These are phyloP conservation scores for Xylaria flabelliformis DNA, from an alignment of 495 filamentous ascomycete genomes.

Conservation along the genomic window DNA sequence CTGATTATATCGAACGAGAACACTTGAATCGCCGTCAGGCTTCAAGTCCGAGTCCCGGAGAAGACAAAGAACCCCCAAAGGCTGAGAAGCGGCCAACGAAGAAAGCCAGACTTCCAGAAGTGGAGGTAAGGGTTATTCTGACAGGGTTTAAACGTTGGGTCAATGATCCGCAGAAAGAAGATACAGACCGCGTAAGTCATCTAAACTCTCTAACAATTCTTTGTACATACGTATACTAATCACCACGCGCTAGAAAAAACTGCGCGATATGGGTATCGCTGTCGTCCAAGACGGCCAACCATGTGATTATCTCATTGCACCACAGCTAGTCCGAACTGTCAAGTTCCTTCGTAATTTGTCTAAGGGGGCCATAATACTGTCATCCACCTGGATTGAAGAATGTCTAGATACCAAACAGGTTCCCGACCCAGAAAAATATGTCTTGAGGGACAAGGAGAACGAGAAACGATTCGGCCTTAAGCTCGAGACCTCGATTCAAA, in stretches of 20 bases:
- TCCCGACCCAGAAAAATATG: conserved; percentile 64
- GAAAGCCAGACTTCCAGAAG: conserved; percentile 63
- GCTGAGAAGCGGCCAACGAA: conserved; percentile 59
- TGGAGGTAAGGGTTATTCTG: conserved; percentile 74
- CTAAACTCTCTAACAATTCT: conserved; percentile 35
- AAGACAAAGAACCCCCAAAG: conserved; percentile 58
- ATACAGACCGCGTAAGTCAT: conserved; percentile 74
- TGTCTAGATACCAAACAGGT: conserved; percentile 66
- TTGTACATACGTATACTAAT: conserved; percentile 36
- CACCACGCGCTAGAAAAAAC: conserved; percentile 64
- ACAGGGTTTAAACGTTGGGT: conserved; percentile 84
- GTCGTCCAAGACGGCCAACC: conserved; percentile 74
- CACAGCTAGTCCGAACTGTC: conserved; percentile 81
- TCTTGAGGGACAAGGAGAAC: conserved; percentile 70
- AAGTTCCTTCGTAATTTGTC: conserved; percentile 93
- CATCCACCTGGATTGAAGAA: conserved; percentile 76
- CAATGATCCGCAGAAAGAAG: conserved; percentile 68
- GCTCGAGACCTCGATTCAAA: conserved; percentile 65
- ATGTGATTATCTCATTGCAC: conserved; percentile 88
- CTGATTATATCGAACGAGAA: conserved; percentile 62
- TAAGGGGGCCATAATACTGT: conserved; percentile 73
- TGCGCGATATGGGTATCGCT: conserved; percentile 83
- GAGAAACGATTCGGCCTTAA: conserved; percentile 74
- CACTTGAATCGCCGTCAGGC: conserved; percentile 38
- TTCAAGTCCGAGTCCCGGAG: conserved; percentile 49